These are phyloP conservation scores for Pseudozyma sp. DNA, from an alignment of 1,284 basidiomycete genomes.

Conservation along the genomic window DNA sequence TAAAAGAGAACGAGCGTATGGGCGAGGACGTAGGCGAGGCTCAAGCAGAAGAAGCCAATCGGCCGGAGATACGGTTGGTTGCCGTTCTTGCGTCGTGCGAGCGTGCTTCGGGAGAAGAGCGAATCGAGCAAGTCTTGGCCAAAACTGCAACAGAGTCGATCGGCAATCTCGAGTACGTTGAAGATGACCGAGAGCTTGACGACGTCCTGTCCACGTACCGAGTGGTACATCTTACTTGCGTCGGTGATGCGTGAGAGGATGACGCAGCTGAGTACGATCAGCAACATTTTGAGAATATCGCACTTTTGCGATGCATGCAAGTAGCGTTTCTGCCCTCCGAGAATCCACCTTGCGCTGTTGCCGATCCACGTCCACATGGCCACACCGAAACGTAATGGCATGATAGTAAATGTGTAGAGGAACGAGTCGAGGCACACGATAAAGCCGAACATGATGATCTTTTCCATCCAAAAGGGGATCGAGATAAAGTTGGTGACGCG, in stretches of 20 bases:
- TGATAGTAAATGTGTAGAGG: constrained; percentile 96
- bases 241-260: constrained; percentile 87
- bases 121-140: constrained; percentile 98
- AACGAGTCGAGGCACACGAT: constrained; percentile 96
- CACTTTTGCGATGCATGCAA: constrained; percentile 80
- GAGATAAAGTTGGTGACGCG: constrained; percentile 96
- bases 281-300: constrained; percentile 83
- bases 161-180: constrained; percentile 87
- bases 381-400: constrained; percentile 80
- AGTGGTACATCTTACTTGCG: constrained; percentile 98
- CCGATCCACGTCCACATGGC: constrained; percentile 59
- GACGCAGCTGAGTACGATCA: constrained; percentile 81
- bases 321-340: constrained; percentile 50
- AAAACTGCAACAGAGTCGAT: constrained; percentile 93
- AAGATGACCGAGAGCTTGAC: constrained; percentile 99
- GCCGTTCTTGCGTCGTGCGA: constrained; percentile 74
- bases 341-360: constrained; percentile 52
- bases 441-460: constrained; percentile 94
- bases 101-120: constrained; percentile 90
- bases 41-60: constrained; percentile 84
- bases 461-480: constrained; percentile 92
- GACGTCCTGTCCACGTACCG: constrained; percentile 86
- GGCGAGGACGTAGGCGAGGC: constrained; percentile 79
- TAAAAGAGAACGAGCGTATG: constrained; percentile 97
- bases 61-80: constrained; percentile 76